Conservation (phyloP, 352 stramenopile species). For the Globisporangium spiculum region DNA sequence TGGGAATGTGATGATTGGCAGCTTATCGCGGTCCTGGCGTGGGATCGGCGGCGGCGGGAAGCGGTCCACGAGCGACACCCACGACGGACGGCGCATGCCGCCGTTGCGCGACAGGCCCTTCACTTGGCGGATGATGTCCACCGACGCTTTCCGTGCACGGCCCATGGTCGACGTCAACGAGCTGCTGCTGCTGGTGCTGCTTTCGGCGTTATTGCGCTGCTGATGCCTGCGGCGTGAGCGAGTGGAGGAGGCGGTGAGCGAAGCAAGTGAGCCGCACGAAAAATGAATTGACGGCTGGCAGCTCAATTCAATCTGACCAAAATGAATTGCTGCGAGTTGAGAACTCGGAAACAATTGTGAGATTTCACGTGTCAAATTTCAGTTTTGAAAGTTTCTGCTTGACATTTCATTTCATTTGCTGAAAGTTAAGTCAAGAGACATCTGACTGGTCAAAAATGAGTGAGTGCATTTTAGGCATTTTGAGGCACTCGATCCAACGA, state of each 20-base stretch:
- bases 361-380: no score
- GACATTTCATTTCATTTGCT: no score
- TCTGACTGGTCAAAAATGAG: no score
- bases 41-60: conserved; percentile 74
- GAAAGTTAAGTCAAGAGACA: no score
- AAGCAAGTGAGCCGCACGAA: background rate
- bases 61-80: conserved; percentile 73
- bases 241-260: background rate
- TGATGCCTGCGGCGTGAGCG: background rate
- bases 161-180: conserved; percentile 43
- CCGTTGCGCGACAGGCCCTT: conserved; percentile 78
- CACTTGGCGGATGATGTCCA: conserved; percentile 79
- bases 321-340: background rate
- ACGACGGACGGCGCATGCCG: conserved; percentile 67
- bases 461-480: no score
- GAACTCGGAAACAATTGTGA: no score
- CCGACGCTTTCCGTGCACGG: conserved; percentile 66
- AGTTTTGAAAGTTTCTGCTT: no score
- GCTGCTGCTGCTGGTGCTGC: background rate
- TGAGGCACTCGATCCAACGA: no score
- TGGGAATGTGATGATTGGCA: conserved; percentile 80
- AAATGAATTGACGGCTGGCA: background rate
- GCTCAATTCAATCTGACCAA: background rate
- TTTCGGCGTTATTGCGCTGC: background rate
- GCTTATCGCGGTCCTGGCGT: conserved; percentile 67